phyloP scores from a whole-genome alignment of 306 rosid species.

The Vigna nakashimae region DNA sequence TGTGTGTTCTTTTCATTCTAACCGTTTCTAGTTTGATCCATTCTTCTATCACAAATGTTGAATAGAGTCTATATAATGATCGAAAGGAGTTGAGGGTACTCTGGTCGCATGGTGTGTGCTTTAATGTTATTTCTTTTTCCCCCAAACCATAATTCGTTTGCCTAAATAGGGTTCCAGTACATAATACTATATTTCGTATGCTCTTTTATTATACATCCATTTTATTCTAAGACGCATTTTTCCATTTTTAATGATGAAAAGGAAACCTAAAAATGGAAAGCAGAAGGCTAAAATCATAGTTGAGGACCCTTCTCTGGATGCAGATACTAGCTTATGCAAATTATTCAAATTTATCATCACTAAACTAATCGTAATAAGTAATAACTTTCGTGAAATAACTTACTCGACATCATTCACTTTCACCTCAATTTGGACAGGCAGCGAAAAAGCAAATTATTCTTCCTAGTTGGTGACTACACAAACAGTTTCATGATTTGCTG shows the following conservation, averaged over 20 bases:
- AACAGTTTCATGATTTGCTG: neutral
- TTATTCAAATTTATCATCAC: neutral
- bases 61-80: too few relatives aligned
- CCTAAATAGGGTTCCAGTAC: neutral
- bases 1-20: too few relatives aligned
- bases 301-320: neutral
- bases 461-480: constrained; percentile 19
- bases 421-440: constrained; percentile 31
- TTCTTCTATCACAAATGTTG: too few relatives aligned
- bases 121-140: neutral
- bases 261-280: neutral
- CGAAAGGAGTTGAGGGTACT: neutral
- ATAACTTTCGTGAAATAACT: neutral
- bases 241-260: neutral
- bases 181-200: neutral
- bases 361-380: neutral
- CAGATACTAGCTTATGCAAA: neutral
- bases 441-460: neutral
- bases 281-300: neutral
- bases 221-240: neutral
- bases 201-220: constrained; percentile 18
- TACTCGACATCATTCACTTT: neutral
- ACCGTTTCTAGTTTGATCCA: too few relatives aligned
- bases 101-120: neutral
- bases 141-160: neutral